Evolutionary conservation across 441 rosid genomes (phyloP).

Genomic region (Populus tomentosa): DNA sequence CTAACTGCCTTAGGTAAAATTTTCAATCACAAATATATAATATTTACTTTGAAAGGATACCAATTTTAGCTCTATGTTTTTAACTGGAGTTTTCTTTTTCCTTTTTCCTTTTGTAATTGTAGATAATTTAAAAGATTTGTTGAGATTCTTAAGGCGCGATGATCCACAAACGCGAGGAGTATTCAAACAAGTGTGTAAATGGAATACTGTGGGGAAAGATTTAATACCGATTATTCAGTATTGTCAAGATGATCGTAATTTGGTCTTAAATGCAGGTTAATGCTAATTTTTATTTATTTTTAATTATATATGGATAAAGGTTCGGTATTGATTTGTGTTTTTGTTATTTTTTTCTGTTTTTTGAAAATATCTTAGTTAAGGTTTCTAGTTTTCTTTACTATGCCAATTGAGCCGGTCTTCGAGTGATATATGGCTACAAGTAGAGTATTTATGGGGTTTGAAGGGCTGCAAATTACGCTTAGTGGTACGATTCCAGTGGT

Average conservation of each 20-base stretch:
- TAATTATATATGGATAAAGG: not conserved
- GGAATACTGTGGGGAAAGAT: slow-evolving; percentile 82
- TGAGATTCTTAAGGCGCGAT: slow-evolving; percentile 85
- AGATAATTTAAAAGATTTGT: slow-evolving; percentile 84
- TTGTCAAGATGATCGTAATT: slow-evolving; percentile 57
- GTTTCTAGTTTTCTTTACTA: slow-evolving; percentile 89
- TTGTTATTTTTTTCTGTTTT: not conserved
- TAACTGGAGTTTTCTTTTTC: not conserved
- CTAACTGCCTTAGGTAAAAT: slow-evolving; percentile 59
- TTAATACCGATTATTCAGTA: slow-evolving; percentile 84
- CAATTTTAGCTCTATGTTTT: not conserved
- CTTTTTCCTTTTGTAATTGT: slow-evolving; percentile 1
- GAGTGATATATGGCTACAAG: slow-evolving; percentile 64
- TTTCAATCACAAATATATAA: not conserved
- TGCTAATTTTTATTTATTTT: not conserved
- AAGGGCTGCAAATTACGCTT: slow-evolving; percentile 65
- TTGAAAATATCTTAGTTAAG: slow-evolving; percentile 54
- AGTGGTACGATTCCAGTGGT: slow-evolving; percentile 65
- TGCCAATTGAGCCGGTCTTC: slow-evolving; percentile 89
- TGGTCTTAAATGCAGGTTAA: slow-evolving; percentile 80
- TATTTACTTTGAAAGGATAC: not conserved
- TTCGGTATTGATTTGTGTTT: not conserved
- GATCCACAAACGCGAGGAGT: slow-evolving; percentile 83
- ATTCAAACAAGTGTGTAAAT: slow-evolving; percentile 90
- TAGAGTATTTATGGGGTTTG: slow-evolving; percentile 78